phyloP scores from a whole-genome alignment of 805 yeast species.

The Candida germanica region DNA sequence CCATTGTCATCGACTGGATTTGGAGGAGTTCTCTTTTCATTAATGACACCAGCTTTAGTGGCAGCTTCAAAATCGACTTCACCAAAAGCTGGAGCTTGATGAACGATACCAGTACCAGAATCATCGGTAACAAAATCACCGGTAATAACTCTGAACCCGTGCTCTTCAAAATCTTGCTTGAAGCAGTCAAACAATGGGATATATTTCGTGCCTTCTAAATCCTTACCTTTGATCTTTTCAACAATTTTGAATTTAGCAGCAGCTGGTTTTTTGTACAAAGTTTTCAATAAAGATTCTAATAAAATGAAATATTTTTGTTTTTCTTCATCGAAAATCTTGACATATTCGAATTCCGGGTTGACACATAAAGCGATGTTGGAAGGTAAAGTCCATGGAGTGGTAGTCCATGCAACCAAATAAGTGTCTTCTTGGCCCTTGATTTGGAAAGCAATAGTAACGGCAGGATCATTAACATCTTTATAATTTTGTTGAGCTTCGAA shows the following conservation, averaged over 20 bases:
- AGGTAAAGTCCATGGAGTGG: slow-evolving; percentile 99
- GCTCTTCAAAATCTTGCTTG: slow-evolving; percentile 66
- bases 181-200: slow-evolving; percentile 83
- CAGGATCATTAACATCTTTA: slow-evolving; percentile 96
- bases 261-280: slow-evolving; percentile 92
- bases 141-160: slow-evolving; percentile 77
- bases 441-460: slow-evolving; percentile 88
- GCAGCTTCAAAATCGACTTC: slow-evolving; percentile 94
- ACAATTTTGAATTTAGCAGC: slow-evolving; percentile 82
- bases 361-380: slow-evolving; percentile 91
- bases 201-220: slow-evolving; percentile 75
- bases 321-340: slow-evolving; percentile 88
- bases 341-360: slow-evolving; percentile 85
- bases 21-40: slow-evolving; percentile 71
- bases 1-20: slow-evolving; percentile 95
- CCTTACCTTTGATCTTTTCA: slow-evolving; percentile 75
- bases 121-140: slow-evolving; percentile 88
- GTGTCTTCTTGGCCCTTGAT: slow-evolving; percentile 78
- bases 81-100: slow-evolving; percentile 98
- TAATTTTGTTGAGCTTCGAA: slow-evolving; percentile 98
- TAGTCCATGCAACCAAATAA: slow-evolving; percentile 94
- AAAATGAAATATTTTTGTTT: slow-evolving; percentile 77
- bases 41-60: slow-evolving; percentile 69
- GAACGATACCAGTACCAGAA: slow-evolving; percentile 99
- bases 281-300: slow-evolving; percentile 75